Conservation (phyloP, 1,139 yeast genomes). For the Arxiozyma slooffiae region DNA sequence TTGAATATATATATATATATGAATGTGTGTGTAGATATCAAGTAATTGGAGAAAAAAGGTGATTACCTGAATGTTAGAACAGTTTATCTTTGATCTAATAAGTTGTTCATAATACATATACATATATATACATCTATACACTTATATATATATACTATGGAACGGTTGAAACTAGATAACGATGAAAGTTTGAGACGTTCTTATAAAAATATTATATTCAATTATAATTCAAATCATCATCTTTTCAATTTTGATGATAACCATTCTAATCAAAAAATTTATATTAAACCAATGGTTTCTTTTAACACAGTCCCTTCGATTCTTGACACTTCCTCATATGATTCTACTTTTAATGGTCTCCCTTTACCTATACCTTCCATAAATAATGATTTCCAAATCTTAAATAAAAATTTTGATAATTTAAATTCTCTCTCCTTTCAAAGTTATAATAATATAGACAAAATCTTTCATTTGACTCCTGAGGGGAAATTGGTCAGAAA, state of each 20-base stretch:
- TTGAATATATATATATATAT: too few relatives aligned
- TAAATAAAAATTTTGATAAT: neutral
- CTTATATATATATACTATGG: neutral
- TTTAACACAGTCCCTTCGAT: conserved; percentile 29
- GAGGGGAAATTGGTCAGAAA: conserved; percentile 27
- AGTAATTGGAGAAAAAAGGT: too few relatives aligned
- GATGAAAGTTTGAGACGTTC: conserved; percentile 14
- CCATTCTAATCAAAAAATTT: neutral
- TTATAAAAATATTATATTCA: conserved; percentile 12
- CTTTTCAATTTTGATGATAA: neutral
- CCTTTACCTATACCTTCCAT: neutral
- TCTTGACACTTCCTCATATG: conserved; percentile 14
- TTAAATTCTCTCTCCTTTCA: neutral
- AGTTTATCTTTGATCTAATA: too few relatives aligned
- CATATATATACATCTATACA: too few relatives aligned
- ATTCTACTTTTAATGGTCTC: conserved; percentile 14
- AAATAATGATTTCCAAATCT: neutral
- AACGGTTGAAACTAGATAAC: neutral
- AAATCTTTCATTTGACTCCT: conserved; percentile 16
- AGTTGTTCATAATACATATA: too few relatives aligned
- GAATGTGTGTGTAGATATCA: too few relatives aligned
- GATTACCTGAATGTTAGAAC: too few relatives aligned
- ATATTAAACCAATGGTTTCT: conserved; percentile 20
- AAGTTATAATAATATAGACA: conserved; percentile 7
- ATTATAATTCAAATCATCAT: neutral